phyloP scores from a whole-genome alignment of 225 moss, liverwort and hornwort genomes.

The Antitrichia curtipendula region DNA sequence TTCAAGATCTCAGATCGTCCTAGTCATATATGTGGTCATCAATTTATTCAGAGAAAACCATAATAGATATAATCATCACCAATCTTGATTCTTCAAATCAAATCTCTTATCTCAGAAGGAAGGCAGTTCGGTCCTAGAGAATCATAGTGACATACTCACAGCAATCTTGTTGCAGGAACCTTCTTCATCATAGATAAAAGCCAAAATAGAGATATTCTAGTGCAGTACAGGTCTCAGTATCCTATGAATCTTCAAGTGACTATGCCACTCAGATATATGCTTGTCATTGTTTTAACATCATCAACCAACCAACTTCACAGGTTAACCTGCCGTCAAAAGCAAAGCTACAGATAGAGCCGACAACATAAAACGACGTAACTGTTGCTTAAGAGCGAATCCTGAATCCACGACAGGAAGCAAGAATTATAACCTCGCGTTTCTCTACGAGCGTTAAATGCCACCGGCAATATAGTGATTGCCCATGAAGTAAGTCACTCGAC shows the following conservation, averaged over 20 bases:
- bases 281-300: conserved; percentile 29
- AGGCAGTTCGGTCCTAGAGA: conserved; percentile 22
- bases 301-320: background rate
- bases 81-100: background rate
- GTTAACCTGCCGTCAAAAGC: accelerated
- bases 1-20: conserved; percentile 23
- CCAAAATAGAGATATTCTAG: accelerated
- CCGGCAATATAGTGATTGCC: background rate
- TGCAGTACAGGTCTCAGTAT: background rate
- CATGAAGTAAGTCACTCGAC: conserved; percentile 24
- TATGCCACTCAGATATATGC: conserved; percentile 29
- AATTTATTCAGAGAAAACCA: background rate
- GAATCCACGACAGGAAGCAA: conserved; percentile 13
- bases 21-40: conserved; percentile 12
- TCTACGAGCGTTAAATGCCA: conserved; percentile 37
- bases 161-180: conserved; percentile 21
- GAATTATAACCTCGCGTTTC: conserved; percentile 39
- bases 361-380: background rate
- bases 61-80: background rate
- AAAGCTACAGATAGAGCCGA: background rate
- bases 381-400: conserved; percentile 43
- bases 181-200: conserved; percentile 2
- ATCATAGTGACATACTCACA: conserved; percentile 19
- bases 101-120: conserved; percentile 3
- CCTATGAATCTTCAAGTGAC: conserved; percentile 22